Evolutionary conservation across 2,329 filamentous ascomycete genomes (phyloP).

Genomic region (Verticillium longisporum): DNA sequence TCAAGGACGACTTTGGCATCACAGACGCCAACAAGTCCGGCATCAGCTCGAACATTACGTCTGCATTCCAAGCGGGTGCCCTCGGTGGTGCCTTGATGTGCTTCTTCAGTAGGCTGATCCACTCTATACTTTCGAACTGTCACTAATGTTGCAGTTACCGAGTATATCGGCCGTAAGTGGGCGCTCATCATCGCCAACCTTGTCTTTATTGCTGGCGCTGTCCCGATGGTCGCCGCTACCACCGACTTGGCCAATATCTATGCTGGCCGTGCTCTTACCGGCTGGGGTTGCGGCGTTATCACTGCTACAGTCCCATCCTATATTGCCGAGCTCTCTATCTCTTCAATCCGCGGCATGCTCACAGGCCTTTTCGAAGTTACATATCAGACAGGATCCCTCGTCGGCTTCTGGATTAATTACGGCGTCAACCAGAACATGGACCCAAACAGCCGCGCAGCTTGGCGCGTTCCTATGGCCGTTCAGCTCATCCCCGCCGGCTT

Average conservation of each 20-base stretch:
- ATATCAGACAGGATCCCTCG: constrained; percentile 43
- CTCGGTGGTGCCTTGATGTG: constrained; percentile 46
- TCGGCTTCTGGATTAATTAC: constrained; percentile 47
- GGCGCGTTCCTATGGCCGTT: constrained; percentile 43
- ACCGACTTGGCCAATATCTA: constrained; percentile 36
- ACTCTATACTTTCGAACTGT: background rate
- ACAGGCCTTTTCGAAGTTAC: constrained; percentile 46
- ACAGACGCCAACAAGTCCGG: constrained; percentile 18
- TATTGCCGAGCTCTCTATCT: constrained; percentile 54
- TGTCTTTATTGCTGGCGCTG: constrained; percentile 35
- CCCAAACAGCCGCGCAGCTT: constrained; percentile 24
- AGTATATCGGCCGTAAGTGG: constrained; percentile 41
- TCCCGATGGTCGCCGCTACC: constrained; percentile 33
- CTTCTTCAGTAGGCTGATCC: constrained; percentile 23
- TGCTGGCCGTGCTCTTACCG: constrained; percentile 49
- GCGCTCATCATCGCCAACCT: constrained; percentile 38
- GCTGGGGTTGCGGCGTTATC: constrained; percentile 49
- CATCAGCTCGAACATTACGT: constrained; percentile 37
- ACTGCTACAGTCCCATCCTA: constrained; percentile 55
- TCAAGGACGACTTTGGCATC: constrained; percentile 34
- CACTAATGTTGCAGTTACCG: constrained; percentile 22
- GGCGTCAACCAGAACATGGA: constrained; percentile 33
- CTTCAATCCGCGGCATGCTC: constrained; percentile 50
- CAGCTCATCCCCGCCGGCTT: constrained; percentile 35
- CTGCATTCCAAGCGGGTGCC: constrained; percentile 40